Conservation (phyloP, 257 asterid genomes). For the Vinca minor region DNA sequence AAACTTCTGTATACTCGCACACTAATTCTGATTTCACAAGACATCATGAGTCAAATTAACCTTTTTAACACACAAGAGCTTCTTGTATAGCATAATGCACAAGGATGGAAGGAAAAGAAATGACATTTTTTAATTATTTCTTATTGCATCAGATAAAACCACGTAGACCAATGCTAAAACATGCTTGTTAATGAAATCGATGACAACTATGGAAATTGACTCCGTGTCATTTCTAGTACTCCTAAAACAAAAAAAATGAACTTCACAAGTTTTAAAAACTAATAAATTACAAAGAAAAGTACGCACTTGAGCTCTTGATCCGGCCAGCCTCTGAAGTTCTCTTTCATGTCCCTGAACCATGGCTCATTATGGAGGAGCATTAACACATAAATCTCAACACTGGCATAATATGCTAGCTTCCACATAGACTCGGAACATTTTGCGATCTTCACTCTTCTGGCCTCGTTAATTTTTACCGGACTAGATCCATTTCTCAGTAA, state of each 20-base stretch:
- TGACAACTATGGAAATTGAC: neutral
- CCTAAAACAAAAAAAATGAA: neutral
- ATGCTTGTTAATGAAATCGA: neutral
- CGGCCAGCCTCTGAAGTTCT: slow-evolving; percentile 81
- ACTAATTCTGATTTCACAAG: neutral
- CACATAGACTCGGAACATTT: slow-evolving; percentile 97
- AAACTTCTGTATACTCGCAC: neutral
- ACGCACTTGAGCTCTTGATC: slow-evolving; percentile 54
- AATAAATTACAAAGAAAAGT: neutral
- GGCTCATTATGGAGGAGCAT: slow-evolving; percentile 45
- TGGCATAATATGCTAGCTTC: slow-evolving; percentile 76
- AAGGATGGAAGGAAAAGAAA: neutral
- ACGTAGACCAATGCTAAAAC: neutral
- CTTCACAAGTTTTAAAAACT: neutral
- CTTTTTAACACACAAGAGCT: neutral
- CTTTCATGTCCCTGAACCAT: slow-evolving; percentile 59
- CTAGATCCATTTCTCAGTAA: slow-evolving; percentile 43
- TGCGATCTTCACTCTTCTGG: slow-evolving; percentile 50
- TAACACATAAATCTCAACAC: slow-evolving; percentile 54
- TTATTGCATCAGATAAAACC: neutral
- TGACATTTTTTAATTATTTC: neutral
- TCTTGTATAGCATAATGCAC: neutral
- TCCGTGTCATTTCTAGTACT: neutral
- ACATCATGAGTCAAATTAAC: neutral
- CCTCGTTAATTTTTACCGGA: slow-evolving; percentile 37